Evolutionary conservation across 495 filamentous ascomycete genomes (phyloP), one percentile per base, ranked within the genome.

Genomic region (Rostrohypoxylon terebratum): DNA sequence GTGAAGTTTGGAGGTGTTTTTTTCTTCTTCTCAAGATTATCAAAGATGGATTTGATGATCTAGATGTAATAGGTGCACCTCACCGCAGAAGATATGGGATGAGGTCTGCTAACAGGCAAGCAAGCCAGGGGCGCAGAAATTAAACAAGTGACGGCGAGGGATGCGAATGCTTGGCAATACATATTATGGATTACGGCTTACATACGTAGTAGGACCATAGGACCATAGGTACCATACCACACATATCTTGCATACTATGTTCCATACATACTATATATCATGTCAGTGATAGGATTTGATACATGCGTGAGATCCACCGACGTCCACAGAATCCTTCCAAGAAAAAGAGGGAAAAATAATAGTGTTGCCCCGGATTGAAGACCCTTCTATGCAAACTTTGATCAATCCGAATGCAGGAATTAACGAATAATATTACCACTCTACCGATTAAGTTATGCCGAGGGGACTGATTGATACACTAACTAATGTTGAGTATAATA

Each of bases 211-310:
- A n/a, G n/a, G n/a, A n/a, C n/a, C n/a, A n/a, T n/a, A n/a, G n/a
- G n/a, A n/a, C n/a, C n/a, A n/a, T n/a, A n/a, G n/a, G n/a, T n/a
- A 28, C 28, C 28, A 28, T 28, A 28, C 28, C 28, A 28, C 28
- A 28, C 28, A 28, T 28, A n/a, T 44, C 28, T 4, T 28, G 6
- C 28, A 28, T 28, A n/a, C n/a, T n/a, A 28, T 28, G 28, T 28
- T 28, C 28, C 25, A 48, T 28, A 59, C 18, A 58, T 51, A n/a
- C n/a, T n/a, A n/a, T n/a, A 53, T 53, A 40, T 18, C 58, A 23
- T 63, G 51, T 38, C 42, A 63, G 50, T 66, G 66, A 69, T 54
- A 50, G 71, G 71, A 73, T 60, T 47, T 61, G 57, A 66, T 53
- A 69, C 58, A 59, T 66, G 62, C 57, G 61, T 66, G 23, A n/a